Percentiles rank a stretch among this genome's conserved stretches.
These are phyloP conservation scores for Sphaerulina vaccinii DNA, from an alignment of 2,329 filamentous ascomycete species.

Conservation along the genomic window DNA sequence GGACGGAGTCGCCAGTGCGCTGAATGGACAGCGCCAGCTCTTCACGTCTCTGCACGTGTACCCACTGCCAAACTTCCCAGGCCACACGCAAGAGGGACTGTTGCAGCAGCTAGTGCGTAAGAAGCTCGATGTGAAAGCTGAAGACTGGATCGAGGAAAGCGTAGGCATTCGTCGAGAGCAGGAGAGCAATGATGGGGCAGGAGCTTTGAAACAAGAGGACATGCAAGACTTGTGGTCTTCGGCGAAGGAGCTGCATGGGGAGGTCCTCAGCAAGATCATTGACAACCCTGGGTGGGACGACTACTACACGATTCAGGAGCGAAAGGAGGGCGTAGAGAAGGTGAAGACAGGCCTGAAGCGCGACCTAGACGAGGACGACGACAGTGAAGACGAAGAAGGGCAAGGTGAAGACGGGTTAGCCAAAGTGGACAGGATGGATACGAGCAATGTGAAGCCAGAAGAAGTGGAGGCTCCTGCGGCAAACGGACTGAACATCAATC, in stretches of 20 bases:
- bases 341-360: constrained; percentile 69
- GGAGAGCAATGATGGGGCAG: constrained; percentile 41
- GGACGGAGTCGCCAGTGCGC: constrained; percentile 62
- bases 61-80: constrained; percentile 71
- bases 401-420: constrained; percentile 29
- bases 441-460: constrained; percentile 20
- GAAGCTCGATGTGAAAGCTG: constrained; percentile 76
- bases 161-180: constrained; percentile 48
- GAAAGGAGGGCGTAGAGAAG: constrained; percentile 63
- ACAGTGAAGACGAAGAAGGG: constrained; percentile 47
- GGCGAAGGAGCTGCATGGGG: constrained; percentile 51
- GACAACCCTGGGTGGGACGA: constrained; percentile 53
- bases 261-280: constrained; percentile 15
- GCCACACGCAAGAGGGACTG: constrained; percentile 58
- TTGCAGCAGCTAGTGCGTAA: constrained; percentile 73
- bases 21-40: constrained; percentile 64
- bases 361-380: constrained; percentile 55
- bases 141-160: constrained; percentile 64
- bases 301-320: constrained; percentile 70
- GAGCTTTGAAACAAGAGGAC: constrained; percentile 46
- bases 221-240: constrained; percentile 61
- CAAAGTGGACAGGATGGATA: constrained; percentile 23
- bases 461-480: background rate
- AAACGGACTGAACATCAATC: constrained; percentile 13
- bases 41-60: constrained; percentile 71